These are phyloP conservation scores for Juncus inflexus DNA, from an alignment of 176 grass and related monocot genomes.

Conservation along the genomic window DNA sequence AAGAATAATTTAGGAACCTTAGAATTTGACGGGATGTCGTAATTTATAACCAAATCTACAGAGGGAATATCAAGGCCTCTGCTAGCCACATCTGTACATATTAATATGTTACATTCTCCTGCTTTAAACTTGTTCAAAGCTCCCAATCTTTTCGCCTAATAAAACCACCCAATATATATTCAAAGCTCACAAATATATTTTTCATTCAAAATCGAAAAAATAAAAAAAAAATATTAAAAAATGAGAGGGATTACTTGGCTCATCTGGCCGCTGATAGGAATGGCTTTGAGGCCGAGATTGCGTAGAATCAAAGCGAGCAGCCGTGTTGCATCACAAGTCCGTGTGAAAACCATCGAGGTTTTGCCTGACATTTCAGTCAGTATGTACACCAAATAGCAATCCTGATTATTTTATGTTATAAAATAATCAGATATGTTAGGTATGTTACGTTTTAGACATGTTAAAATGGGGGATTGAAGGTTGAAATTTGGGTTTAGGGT, in stretches of 20 bases:
- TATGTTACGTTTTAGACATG: too few relatives aligned
- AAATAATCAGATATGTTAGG: too few relatives aligned
- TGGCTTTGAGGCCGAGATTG: slow-evolving; percentile 77
- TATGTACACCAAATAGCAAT: slow-evolving; percentile 87
- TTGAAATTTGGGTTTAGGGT: too few relatives aligned
- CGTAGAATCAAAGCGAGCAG: slow-evolving; percentile 59
- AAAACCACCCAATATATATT: slow-evolving; percentile 3
- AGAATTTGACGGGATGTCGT: slow-evolving; percentile 85
- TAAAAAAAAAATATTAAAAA: neutral
- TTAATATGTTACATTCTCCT: slow-evolving; percentile 71
- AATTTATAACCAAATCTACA: slow-evolving; percentile 86
- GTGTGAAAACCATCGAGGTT: slow-evolving; percentile 80
- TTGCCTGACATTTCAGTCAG: slow-evolving; percentile 60
- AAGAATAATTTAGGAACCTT: slow-evolving; percentile 39
- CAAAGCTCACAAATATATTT: too few relatives aligned
- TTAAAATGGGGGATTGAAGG: too few relatives aligned
- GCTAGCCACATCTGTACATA: slow-evolving; percentile 93
- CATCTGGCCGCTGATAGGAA: slow-evolving; percentile 92
- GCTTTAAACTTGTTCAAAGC: slow-evolving; percentile 86
- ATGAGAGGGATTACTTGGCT: slow-evolving; percentile 41
- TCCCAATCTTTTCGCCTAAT: slow-evolving; percentile 74
- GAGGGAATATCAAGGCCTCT: slow-evolving; percentile 93
- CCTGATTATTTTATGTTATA: too few relatives aligned
- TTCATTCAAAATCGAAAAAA: slow-evolving; percentile 1
- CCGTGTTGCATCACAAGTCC: slow-evolving; percentile 86